Conservation (phyloP, 148 eudicot genomes). For the Diospyros lotus region DNA sequence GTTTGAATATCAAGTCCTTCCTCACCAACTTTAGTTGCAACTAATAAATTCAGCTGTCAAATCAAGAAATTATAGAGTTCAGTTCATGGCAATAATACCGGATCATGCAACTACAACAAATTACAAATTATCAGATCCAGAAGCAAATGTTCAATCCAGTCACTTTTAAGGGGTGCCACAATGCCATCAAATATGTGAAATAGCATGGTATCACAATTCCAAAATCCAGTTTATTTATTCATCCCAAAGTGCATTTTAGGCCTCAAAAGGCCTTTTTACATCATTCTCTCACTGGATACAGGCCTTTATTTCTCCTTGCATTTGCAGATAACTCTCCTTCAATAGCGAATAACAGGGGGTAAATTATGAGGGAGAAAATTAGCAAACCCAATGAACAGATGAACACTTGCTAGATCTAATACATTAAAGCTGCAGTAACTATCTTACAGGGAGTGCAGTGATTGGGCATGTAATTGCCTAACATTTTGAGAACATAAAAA, state of each 20-base stretch:
- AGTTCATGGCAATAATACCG: neutral
- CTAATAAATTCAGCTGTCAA: constrained; percentile 81
- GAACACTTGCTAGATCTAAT: neutral
- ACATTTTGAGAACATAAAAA: neutral
- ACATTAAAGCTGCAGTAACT: neutral
- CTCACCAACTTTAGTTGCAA: constrained; percentile 97
- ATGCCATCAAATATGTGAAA: neutral
- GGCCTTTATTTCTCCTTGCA: neutral
- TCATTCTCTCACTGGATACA: neutral
- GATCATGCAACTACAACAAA: neutral
- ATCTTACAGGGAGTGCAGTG: neutral
- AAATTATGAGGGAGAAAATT: neutral
- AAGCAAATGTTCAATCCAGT: neutral
- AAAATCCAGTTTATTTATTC: neutral
- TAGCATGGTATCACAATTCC: neutral
- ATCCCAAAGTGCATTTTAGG: neutral
- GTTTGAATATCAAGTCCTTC: constrained; percentile 99
- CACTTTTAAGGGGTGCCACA: too few species aligned
- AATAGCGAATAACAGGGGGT: neutral
- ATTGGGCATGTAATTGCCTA: neutral
- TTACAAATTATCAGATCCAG: neutral
- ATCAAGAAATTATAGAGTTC: constrained; percentile 15
- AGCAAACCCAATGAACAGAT: neutral
- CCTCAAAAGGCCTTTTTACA: neutral
- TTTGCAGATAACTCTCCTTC: neutral